phyloP scores from a whole-genome alignment of 768 basidiomycete genomes.

The Suillus alpinus region DNA sequence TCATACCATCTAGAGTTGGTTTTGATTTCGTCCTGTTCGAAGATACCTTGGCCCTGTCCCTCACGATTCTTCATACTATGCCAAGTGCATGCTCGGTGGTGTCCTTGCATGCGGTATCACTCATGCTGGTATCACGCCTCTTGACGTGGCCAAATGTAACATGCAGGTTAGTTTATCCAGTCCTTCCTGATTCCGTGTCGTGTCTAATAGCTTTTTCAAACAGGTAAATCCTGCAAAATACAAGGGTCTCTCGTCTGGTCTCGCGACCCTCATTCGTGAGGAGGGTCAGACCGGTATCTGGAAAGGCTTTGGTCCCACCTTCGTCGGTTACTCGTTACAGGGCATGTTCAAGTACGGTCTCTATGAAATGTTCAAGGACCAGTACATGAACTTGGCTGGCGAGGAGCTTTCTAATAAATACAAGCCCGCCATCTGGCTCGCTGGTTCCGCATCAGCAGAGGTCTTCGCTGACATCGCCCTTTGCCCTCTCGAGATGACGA shows the following conservation, averaged over 20 bases:
- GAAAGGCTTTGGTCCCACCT: constrained; percentile 93
- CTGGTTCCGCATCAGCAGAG: constrained; percentile 91
- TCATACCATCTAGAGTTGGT: not conserved
- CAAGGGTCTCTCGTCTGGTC: constrained; percentile 58
- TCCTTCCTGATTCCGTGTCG: not conserved
- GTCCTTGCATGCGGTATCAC: constrained; percentile 84
- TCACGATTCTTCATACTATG: constrained; percentile 73
- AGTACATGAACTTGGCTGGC: constrained; percentile 86
- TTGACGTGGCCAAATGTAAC: constrained; percentile 89
- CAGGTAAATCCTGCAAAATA: constrained; percentile 80
- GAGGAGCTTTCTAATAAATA: constrained; percentile 77
- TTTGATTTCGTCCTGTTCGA: constrained; percentile 8
- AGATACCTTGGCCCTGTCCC: constrained; percentile 72
- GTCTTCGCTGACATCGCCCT: constrained; percentile 96
- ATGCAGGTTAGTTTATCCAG: constrained; percentile 62
- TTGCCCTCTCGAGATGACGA: constrained; percentile 92
- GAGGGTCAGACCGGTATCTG: constrained; percentile 86
- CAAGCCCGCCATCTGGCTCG: constrained; percentile 91
- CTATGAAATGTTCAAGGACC: constrained; percentile 95
- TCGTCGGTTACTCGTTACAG: constrained; percentile 92
- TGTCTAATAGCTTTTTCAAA: not conserved
- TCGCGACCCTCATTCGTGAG: constrained; percentile 68
- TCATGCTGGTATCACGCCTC: constrained; percentile 84
- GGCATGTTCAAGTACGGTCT: constrained; percentile 99
- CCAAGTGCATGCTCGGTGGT: constrained; percentile 88